These are phyloP conservation scores for Zygoascus ofunaensis DNA, from an alignment of 805 yeast genomes.

Conservation along the genomic window DNA sequence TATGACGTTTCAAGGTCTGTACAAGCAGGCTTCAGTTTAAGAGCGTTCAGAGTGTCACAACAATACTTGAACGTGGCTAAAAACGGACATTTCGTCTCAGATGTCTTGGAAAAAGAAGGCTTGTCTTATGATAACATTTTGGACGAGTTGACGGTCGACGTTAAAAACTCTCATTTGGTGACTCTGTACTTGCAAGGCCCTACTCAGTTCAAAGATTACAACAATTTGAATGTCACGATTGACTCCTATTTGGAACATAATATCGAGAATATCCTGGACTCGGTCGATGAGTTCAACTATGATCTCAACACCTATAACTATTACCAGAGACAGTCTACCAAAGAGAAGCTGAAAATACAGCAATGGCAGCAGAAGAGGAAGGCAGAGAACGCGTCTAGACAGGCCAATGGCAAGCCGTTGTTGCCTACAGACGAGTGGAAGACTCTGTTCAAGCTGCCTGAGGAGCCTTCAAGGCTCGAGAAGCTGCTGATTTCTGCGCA, in stretches of 20 bases:
- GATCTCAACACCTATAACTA: constrained; percentile 74
- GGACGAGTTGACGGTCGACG: constrained; percentile 57
- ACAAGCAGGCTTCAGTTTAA: constrained; percentile 51
- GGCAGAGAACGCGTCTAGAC: constrained; percentile 54
- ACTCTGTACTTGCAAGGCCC: constrained; percentile 39
- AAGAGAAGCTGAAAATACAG: constrained; percentile 59
- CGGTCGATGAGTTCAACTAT: constrained; percentile 66
- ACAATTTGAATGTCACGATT: constrained; percentile 34
- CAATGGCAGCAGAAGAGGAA: constrained; percentile 69
- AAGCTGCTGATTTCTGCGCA: constrained; percentile 59
- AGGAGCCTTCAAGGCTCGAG: constrained; percentile 67
- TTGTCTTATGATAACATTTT: constrained; percentile 58
- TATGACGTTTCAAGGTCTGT: constrained; percentile 62
- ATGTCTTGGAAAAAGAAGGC: constrained; percentile 48
- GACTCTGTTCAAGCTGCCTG: constrained; percentile 54
- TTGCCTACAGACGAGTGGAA: constrained; percentile 54
- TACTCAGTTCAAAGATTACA: constrained; percentile 22
- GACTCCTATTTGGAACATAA: constrained; percentile 35
- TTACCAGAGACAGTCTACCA: constrained; percentile 64
- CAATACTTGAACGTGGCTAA: constrained; percentile 45
- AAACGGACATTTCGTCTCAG: constrained; percentile 54
- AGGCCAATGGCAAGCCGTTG: constrained; percentile 45
- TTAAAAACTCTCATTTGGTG: constrained; percentile 61
- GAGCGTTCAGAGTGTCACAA: constrained; percentile 59
- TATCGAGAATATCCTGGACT: constrained; percentile 55